Percentiles rank a stretch among this genome's conserved stretches.
Evolutionary conservation across 345 rosid species (phyloP).

Genomic region (Ceriops zippeliana): DNA sequence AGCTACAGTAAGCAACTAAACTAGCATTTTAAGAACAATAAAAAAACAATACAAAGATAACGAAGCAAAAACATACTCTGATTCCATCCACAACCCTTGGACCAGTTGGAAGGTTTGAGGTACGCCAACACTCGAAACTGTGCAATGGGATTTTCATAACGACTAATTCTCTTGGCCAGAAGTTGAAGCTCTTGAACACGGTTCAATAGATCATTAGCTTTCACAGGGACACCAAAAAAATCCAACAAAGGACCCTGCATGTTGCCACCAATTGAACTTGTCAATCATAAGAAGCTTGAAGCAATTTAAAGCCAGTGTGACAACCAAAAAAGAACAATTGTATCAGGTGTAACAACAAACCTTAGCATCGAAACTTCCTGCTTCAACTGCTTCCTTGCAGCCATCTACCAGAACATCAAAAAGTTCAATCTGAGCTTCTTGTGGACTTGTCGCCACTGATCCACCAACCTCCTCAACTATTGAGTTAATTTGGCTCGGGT

Average conservation of each 20-base stretch:
- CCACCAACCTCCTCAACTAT: constrained; percentile 90
- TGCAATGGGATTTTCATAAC: constrained; percentile 75
- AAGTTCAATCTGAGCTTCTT: constrained; percentile 81
- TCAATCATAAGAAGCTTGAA: background rate
- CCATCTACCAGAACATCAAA: constrained; percentile 85
- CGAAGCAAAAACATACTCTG: constrained; percentile 49
- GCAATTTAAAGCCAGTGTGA: background rate
- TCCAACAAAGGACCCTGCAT: constrained; percentile 88
- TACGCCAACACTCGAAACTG: constrained; percentile 80
- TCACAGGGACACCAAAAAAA: constrained; percentile 95
- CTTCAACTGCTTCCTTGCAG: constrained; percentile 71
- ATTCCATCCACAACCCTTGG: constrained; percentile 99
- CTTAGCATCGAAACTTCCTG: constrained; percentile 70
- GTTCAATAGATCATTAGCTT: constrained; percentile 72
- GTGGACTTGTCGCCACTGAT: constrained; percentile 67
- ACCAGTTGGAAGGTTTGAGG: constrained; percentile 98
- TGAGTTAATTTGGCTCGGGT: constrained; percentile 59
- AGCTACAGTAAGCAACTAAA: background rate
- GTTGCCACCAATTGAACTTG: constrained; percentile 11
- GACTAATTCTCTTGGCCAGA: constrained; percentile 71
- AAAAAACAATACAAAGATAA: constrained; percentile 1
- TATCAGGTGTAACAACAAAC: constrained; percentile 31
- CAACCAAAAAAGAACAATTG: background rate
- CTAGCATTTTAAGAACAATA: background rate
- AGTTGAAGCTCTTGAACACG: constrained; percentile 93